Conservation (phyloP, 2,329 filamentous ascomycete genomes). For the Exophiala phaeomuriformis region DNA sequence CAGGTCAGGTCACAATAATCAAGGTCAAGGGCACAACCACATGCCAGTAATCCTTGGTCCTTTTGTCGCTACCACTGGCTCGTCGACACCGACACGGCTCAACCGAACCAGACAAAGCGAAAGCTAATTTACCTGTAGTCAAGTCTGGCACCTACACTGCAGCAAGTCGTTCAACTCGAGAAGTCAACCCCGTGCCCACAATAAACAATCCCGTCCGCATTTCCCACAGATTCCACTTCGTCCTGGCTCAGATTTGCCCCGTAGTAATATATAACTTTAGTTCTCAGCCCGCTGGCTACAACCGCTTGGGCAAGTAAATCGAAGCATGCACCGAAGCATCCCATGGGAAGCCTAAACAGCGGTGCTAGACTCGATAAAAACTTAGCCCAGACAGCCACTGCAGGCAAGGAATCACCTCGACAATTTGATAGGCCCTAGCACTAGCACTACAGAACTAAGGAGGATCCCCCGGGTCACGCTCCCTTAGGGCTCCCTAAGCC, state of each 20-base stretch:
- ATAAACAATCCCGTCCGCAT: background rate
- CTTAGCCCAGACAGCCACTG: too few relatives aligned
- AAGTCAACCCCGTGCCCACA: background rate
- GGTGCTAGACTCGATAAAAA: too few relatives aligned
- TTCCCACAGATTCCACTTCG: too few relatives aligned
- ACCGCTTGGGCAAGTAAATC: background rate
- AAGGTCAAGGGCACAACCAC: background rate
- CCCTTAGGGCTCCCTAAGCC: too few relatives aligned
- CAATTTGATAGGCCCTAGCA: too few relatives aligned
- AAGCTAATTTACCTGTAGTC: background rate
- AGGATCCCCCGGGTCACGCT: too few relatives aligned
- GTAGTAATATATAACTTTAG: too few relatives aligned
- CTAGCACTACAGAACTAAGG: too few relatives aligned
- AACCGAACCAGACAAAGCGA: background rate
- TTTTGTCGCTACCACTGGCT: background rate
- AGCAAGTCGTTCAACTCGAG: background rate
- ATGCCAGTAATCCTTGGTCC: background rate
- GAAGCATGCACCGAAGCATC: constrained; percentile 15
- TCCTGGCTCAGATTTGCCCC: too few relatives aligned
- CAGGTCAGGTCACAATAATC: background rate
- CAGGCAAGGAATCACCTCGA: too few relatives aligned
- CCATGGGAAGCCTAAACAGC: constrained; percentile 7
- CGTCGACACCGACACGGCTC: background rate
- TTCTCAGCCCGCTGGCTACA: too few relatives aligned
- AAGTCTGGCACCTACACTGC: background rate